Evolutionary conservation across 805 yeast genomes (phyloP).

Genomic region (Yamadazyma olivae): DNA sequence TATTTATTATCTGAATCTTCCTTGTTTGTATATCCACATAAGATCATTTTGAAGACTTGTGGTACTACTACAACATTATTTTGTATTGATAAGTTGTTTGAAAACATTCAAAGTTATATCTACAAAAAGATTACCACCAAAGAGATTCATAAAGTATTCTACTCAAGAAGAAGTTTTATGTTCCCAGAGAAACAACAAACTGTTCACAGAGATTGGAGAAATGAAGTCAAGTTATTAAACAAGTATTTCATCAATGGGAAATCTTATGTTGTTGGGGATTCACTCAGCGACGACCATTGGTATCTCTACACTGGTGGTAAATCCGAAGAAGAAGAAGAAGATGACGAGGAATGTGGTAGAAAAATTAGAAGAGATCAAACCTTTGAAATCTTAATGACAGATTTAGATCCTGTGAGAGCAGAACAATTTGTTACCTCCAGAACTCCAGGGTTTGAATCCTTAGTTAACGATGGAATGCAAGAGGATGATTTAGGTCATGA

Average conservation of each 20-base stretch:
- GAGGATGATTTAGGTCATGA: slow-evolving; percentile 77
- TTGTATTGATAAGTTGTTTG: slow-evolving; percentile 66
- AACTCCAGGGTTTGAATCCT: slow-evolving; percentile 38
- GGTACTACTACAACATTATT: slow-evolving; percentile 91
- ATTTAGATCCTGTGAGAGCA: slow-evolving; percentile 56
- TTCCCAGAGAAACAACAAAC: slow-evolving; percentile 82
- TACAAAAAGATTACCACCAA: slow-evolving; percentile 18
- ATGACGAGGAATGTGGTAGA: slow-evolving; percentile 5
- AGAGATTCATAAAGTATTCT: slow-evolving; percentile 66
- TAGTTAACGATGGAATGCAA: slow-evolving; percentile 40
- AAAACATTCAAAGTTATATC: slow-evolving; percentile 25
- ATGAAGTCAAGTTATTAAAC: slow-evolving; percentile 71
- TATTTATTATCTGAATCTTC: slow-evolving; percentile 87
- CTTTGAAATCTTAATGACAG: slow-evolving; percentile 89
- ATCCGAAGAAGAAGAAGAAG: slow-evolving; percentile 3
- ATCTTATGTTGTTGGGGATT: slow-evolving; percentile 72
- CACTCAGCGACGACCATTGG: slow-evolving; percentile 84
- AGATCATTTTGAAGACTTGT: slow-evolving; percentile 85
- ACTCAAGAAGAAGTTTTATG: slow-evolving; percentile 90
- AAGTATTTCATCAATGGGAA: slow-evolving; percentile 59
- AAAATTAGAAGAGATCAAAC: slow-evolving; percentile 54
- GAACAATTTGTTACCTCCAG: slow-evolving; percentile 57
- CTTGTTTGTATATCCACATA: slow-evolving; percentile 83
- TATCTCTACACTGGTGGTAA: slow-evolving; percentile 69
- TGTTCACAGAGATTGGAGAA: slow-evolving; percentile 82